A percentile compares a stretch with the other conserved stretches of the same genome.
Evolutionary conservation across 495 filamentous ascomycete species (phyloP).

Genomic region (Xylaria grammica): DNA sequence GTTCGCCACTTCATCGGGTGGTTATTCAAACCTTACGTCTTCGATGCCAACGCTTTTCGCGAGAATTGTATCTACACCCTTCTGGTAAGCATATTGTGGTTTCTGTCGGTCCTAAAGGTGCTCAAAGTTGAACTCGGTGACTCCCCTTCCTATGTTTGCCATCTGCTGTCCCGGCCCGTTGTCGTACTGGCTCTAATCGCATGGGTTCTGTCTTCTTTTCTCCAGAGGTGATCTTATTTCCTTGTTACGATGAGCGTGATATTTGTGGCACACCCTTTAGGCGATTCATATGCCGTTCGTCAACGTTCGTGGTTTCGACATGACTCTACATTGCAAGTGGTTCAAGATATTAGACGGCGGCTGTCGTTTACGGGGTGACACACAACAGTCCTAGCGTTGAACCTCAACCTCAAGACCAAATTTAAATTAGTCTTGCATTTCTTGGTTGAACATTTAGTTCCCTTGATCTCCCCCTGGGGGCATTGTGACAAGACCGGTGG

Average conservation of each 20-base stretch:
- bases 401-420: background rate
- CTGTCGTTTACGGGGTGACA: background rate
- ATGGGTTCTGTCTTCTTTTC: background rate
- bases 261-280: background rate
- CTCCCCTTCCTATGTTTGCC: background rate
- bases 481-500: too few relatives aligned
- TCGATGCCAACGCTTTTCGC: background rate
- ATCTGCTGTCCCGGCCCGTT: conserved; percentile 2
- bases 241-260: background rate
- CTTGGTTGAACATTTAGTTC: too few relatives aligned
- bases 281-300: background rate
- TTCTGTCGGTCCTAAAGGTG: background rate
- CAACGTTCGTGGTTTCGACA: background rate
- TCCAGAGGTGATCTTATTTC: background rate
- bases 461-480: too few relatives aligned
- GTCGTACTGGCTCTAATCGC: background rate
- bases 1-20: background rate
- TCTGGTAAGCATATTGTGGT: background rate
- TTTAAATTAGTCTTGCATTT: too few relatives aligned
- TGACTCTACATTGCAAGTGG: background rate
- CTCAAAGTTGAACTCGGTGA: conserved; percentile 6
- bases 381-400: background rate
- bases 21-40: conserved; percentile 1
- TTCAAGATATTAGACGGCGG: background rate
- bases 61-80: conserved; percentile 1